Base-by-base conservation (phyloP, 257 asterid species). In the Nicotiana sylvestris region DNA sequence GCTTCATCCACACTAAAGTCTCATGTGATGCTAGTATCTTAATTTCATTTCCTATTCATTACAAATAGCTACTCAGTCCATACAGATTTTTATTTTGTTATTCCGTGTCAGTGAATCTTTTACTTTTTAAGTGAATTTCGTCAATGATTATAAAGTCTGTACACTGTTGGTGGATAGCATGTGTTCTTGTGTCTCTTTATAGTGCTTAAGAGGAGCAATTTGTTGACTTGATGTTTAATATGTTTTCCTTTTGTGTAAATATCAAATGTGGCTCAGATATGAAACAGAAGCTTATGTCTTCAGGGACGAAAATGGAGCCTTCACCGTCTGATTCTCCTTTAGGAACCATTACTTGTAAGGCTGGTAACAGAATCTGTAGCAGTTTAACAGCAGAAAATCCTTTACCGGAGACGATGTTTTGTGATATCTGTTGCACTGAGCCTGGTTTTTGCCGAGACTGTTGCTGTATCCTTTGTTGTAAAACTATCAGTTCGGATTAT, bases 391-490 rank as follows among this genome's bases (percentile, higher is more conserved):
- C 61, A 46, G 39, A 35, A 58, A 85, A 88, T 53, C 32, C 90
- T 80, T 78, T 74, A 85, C 64, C 84, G n/a, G 85, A 76, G 76
- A 67, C 86, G 84, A 88, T 88, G 93, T 64, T 81, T 79, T 95
- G 97, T 81, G 95, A 93, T 83, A 51, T 86, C 78, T 95, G 97
- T 90, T 94, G 99, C 82, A 76, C 79, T 68, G 96, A 91, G 76
- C 91, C 92, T 43, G 86, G 85, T 67, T 95, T 92, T 82, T 95
- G 99, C 84, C 85, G 94, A 85, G 94, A 89, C 43, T 95, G 97
- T 81, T 91, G 96, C 62, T 95, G 99, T 86, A 93, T 95, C 62
- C 90, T 95, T 25, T 95, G 98, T 87, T 77, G 90, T 76, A 87
- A 87, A 88, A 85, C 78, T 39, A 84, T 92, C 12, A 83, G 81